Conservation (phyloP, 2,329 filamentous ascomycete genomes). For the Fusarium buharicum region DNA sequence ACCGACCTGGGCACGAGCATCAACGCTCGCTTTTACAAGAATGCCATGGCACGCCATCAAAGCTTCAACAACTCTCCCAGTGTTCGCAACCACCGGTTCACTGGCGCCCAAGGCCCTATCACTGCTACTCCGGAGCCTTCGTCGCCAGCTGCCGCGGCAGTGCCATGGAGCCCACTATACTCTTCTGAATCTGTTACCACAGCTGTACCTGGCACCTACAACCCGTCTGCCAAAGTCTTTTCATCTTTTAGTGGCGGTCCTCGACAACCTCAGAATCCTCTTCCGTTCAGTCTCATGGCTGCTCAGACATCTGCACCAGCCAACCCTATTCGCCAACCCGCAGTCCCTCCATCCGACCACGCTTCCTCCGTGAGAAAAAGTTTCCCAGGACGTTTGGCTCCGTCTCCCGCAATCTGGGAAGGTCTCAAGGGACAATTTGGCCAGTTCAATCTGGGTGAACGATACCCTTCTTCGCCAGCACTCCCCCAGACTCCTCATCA, state of each 20-base stretch:
- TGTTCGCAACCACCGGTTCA: background rate
- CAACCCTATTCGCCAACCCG: slow-evolving; percentile 18
- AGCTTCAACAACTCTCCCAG: slow-evolving; percentile 6
- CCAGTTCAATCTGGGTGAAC: slow-evolving; percentile 7
- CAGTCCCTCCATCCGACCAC: slow-evolving; percentile 5
- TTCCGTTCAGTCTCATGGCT: background rate
- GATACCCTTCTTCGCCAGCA: background rate
- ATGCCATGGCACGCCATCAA: background rate
- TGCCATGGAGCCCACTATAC: background rate
- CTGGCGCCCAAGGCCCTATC: background rate
- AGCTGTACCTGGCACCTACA: background rate
- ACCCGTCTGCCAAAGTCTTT: background rate
- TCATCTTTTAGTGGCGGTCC: background rate
- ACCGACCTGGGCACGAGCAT: slow-evolving; percentile 21
- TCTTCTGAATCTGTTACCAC: slow-evolving; percentile 1
- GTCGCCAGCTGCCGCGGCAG: background rate
- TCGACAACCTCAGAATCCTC: background rate
- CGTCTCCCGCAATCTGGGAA: slow-evolving; percentile 26
- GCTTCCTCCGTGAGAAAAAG: slow-evolving; percentile 2
- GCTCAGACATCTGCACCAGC: background rate
- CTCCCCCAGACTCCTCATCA: background rate
- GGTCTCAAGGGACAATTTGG: slow-evolving; percentile 14
- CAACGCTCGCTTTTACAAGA: slow-evolving; percentile 1
- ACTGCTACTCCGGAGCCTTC: slow-evolving; percentile 1
- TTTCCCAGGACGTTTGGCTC: slow-evolving; percentile 13